Base-by-base conservation (phyloP, 164 flowering plant species). In the Pachysandra terminalis region DNA sequence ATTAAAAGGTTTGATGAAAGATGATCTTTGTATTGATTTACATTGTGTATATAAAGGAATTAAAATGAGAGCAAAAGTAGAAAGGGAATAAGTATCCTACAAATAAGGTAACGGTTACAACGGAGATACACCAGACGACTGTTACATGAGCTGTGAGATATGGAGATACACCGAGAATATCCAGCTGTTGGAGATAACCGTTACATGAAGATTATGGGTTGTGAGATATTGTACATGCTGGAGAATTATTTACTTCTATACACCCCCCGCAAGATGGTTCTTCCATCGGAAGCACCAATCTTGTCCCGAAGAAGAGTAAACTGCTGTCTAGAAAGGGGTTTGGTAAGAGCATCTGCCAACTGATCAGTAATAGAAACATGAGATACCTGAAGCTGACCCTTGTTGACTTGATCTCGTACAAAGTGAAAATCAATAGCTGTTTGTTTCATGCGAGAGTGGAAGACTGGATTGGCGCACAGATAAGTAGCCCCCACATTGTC, bases 371-470 rank as follows among this genome's bases (percentile, higher is more conserved):
- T 53, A 7, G 56, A 53, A 21, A 53, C 56, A 53, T 53, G 56
- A 53, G 56, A 14, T 0, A 53, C 56, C 1, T 14, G 14, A 21
- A 53, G 56, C 19, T 6, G n/a, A 19, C 56, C 56, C 5, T 7
- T 17, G 21, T 19, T 17, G 7, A 53, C 60, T 0, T 59, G 40
- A 16, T 59, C 62, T 0, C 21, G 19, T 1, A 23, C 32, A 57
- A 57, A 57, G 17, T 57, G 32, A 22, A 10, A 57, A 23, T 57
- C 32, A 57, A 57, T 22, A 2, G 60, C 60, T 3, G 23, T 26
- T 7, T 57, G 60, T 14, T 57, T 57, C 60, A 57, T 57, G 27
- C 60, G 60, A 25, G 23, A 57, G 32, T 57, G 60, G 9, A 26
- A 27, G 28, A 59, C 41, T 5, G 62, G 60, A 57, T 57, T 57